Conservation (phyloP, 2,329 filamentous ascomycete species). For the Beauveria sp. region DNA sequence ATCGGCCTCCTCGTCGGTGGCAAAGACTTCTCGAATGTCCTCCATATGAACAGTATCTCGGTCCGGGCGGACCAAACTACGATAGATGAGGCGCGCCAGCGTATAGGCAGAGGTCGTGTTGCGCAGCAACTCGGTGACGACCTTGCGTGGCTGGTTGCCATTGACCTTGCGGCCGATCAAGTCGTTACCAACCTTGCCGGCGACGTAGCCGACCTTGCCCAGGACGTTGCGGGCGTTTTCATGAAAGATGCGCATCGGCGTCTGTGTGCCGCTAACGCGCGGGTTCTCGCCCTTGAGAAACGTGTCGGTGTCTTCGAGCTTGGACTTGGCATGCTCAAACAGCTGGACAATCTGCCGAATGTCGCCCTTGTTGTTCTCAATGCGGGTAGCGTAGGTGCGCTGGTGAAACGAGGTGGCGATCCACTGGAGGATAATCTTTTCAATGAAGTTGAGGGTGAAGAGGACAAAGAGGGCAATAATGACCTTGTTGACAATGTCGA, state of each 20-base stretch:
- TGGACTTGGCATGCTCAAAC: slow-evolving; percentile 69
- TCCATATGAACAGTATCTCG: slow-evolving; percentile 70
- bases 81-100: slow-evolving; percentile 78
- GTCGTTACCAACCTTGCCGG: slow-evolving; percentile 80
- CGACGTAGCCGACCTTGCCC: slow-evolving; percentile 76
- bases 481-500: slow-evolving; percentile 73
- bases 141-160: slow-evolving; percentile 74
- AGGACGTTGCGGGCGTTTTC: slow-evolving; percentile 68
- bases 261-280: slow-evolving; percentile 55
- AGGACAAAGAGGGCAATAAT: slow-evolving; percentile 79
- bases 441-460: slow-evolving; percentile 70
- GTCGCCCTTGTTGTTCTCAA: slow-evolving; percentile 87
- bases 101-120: slow-evolving; percentile 71
- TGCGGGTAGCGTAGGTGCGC: slow-evolving; percentile 82
- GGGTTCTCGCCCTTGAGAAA: slow-evolving; percentile 37
- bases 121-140: slow-evolving; percentile 69
- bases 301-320: slow-evolving; percentile 47
- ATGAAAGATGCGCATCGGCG: slow-evolving; percentile 66
- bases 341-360: slow-evolving; percentile 53
- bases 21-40: slow-evolving; percentile 72
- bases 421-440: slow-evolving; percentile 91
- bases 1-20: slow-evolving; percentile 76
- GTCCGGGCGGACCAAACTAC: slow-evolving; percentile 70
- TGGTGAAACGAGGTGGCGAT: slow-evolving; percentile 91
- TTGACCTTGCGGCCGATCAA: slow-evolving; percentile 72